These are phyloP conservation scores for Fusarium sp. DNA, from an alignment of 2,329 filamentous ascomycete genomes.

Conservation along the genomic window DNA sequence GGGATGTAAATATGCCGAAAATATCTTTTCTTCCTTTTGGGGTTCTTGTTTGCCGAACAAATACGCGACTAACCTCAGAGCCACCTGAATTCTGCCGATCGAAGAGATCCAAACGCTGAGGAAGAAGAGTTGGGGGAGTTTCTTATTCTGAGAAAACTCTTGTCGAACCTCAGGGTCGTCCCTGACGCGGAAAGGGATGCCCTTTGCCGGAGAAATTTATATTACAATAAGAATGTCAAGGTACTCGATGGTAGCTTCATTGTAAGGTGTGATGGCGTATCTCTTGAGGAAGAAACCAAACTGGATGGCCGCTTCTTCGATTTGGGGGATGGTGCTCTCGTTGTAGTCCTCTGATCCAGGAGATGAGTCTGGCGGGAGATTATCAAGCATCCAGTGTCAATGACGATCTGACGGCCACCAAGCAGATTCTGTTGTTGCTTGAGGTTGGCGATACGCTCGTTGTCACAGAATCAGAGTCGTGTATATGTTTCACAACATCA, in stretches of 20 bases:
- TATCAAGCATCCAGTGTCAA: too few species aligned
- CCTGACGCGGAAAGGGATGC: not conserved
- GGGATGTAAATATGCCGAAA: too few species aligned
- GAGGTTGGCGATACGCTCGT: too few species aligned
- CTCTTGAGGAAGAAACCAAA: not conserved
- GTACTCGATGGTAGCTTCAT: not conserved
- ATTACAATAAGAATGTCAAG: rapidly evolving
- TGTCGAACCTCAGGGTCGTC: not conserved
- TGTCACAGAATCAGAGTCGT: too few species aligned
- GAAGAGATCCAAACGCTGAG: too few species aligned
- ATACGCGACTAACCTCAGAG: too few species aligned
- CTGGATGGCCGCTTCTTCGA: not conserved
- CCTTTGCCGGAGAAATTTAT: rapidly evolving
- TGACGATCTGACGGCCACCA: too few species aligned
- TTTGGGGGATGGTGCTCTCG: too few species aligned
- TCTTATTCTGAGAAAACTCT: not conserved
- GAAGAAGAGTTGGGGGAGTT: too few species aligned
- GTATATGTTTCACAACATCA: too few species aligned
- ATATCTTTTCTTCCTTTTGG: not conserved
- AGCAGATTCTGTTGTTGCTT: too few species aligned
- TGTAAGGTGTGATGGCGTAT: rapidly evolving
- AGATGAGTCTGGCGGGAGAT: not conserved
- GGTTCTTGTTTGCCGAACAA: not conserved
- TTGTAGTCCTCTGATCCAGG: not conserved
- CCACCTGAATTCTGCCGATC: too few species aligned